phyloP scores from a whole-genome alignment of 2,329 filamentous ascomycete species.

The Fusarium staphyleae region DNA sequence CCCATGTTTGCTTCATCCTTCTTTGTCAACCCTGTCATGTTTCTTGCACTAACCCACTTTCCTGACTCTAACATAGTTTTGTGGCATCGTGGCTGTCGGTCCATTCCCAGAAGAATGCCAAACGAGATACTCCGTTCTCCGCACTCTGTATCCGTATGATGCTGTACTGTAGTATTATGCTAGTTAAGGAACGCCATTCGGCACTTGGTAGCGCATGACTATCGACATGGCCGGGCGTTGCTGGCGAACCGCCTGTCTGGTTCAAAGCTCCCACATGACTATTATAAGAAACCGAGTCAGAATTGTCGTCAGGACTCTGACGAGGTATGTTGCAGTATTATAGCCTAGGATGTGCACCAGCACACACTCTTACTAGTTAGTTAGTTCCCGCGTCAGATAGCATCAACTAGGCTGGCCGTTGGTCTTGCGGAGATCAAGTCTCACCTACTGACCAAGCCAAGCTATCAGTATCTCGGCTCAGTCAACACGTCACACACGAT shows the following conservation, averaged over 20 bases:
- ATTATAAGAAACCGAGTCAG: neutral
- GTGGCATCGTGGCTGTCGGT: constrained; percentile 3
- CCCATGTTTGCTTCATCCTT: constrained; percentile 9
- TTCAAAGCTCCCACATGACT: neutral
- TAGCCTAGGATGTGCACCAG: neutral
- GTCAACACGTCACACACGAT: constrained; percentile 29
- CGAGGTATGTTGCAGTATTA: neutral
- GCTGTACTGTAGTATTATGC: constrained; percentile 7
- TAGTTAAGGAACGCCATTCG: constrained; percentile 23
- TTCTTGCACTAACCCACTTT: constrained; percentile 1
- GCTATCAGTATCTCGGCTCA: constrained; percentile 23
- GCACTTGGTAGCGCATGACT: neutral
- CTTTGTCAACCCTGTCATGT: constrained; percentile 10
- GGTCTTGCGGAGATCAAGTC: constrained; percentile 21
- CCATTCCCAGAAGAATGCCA: constrained; percentile 7
- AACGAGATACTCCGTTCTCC: too few relatives aligned
- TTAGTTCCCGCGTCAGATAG: constrained; percentile 24
- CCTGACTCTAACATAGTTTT: constrained; percentile 13
- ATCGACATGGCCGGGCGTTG: constrained; percentile 4
- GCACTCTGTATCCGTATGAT: too few relatives aligned
- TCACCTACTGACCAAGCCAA: neutral
- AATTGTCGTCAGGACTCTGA: constrained; percentile 1
- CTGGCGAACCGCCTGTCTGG: neutral
- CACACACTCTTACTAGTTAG: too few relatives aligned
- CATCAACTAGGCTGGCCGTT: constrained; percentile 18